A percentile compares a stretch with the other conserved stretches of the same genome.
These are phyloP conservation scores for Achaetomium macrosporum DNA, from an alignment of 2,329 filamentous ascomycete genomes.

Conservation along the genomic window DNA sequence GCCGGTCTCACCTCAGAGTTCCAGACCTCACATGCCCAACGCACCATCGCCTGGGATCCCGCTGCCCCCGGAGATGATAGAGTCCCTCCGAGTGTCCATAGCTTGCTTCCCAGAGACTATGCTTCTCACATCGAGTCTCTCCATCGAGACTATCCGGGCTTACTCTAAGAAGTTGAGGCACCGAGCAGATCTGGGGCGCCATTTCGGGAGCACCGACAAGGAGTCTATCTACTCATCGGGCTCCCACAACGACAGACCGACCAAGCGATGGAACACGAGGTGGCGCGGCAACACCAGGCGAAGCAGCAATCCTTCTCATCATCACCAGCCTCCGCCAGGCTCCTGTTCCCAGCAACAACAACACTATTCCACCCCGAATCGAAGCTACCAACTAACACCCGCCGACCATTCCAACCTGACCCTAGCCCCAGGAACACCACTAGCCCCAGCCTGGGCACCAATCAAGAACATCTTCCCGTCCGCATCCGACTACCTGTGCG, in stretches of 20 bases:
- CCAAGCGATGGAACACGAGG: conserved; percentile 20
- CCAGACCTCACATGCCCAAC: neutral
- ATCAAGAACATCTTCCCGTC: conserved; percentile 48
- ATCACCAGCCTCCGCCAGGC: conserved; percentile 30
- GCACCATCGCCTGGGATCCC: conserved; percentile 34
- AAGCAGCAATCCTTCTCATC: conserved; percentile 26
- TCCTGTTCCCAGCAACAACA: neutral
- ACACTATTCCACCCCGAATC: neutral
- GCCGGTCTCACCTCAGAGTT: neutral
- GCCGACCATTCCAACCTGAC: neutral
- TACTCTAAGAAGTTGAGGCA: conserved; percentile 50
- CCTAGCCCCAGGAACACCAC: neutral
- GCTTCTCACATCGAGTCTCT: conserved; percentile 49
- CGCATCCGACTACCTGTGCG: conserved; percentile 50
- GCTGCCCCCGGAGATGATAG: conserved; percentile 47
- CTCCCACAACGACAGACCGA: conserved; percentile 1
- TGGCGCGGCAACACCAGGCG: conserved; percentile 13
- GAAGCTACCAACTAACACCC: neutral
- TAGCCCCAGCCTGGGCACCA: conserved; percentile 13
- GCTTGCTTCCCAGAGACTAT: conserved; percentile 55
- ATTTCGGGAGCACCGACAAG: conserved; percentile 17
- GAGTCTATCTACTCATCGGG: conserved; percentile 16
- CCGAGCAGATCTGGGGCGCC: conserved; percentile 13
- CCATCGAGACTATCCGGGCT: conserved; percentile 52
- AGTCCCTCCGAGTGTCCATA: conserved; percentile 49